Evolutionary conservation across 768 basidiomycete genomes (phyloP), one percentile per base, ranked within the genome.

Genomic region (Dentipellis fragilis): DNA sequence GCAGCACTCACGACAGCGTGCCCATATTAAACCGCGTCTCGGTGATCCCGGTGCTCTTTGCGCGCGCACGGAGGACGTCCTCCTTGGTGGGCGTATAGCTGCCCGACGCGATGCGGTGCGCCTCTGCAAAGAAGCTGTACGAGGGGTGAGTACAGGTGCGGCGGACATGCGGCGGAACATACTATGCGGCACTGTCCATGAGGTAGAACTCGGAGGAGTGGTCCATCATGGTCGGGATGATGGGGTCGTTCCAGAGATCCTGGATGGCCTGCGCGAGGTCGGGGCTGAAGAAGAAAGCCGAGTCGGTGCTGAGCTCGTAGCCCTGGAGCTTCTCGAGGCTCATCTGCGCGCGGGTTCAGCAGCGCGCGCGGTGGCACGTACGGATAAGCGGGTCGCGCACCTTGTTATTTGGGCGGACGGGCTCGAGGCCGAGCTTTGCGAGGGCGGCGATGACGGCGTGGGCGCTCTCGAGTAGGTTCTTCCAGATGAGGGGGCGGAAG

Each of bases 151-250:
- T 40, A 58, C 10, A 17, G 42, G 10, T 9, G 14, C 8, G 1
- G 2, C 9, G 12, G 59, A 23, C 14, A 42, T 14, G 17, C 34
- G 14, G 23, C 17, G 52, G 42, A 11, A 79, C 87, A 66, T 62
- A 91, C 89, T 95, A 95, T 46, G 76, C 75, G 0, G 94, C 94
- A n/a, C 83, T 89, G 66, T 96, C 94, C 91, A 94, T 95, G 12
- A 96, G 74, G 66, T 95, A 94, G 64, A 95, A 95, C 54, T 93
- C 85, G 66, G 74, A 81, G 19, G 74, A 72, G 59, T 84, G 81
- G 35, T 79, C 77, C 75, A 80, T 75, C 10, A 80, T 65, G 10
- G 68, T 67, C 10, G 70, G 65, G 50, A 74, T 73, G 52, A 85
- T 77, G 10, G 83, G 80, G 64, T 89, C 87, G 54, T 81, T 77